phyloP scores from a whole-genome alignment of 2,329 filamentous ascomycete species.

The Microascus cirrosus region DNA sequence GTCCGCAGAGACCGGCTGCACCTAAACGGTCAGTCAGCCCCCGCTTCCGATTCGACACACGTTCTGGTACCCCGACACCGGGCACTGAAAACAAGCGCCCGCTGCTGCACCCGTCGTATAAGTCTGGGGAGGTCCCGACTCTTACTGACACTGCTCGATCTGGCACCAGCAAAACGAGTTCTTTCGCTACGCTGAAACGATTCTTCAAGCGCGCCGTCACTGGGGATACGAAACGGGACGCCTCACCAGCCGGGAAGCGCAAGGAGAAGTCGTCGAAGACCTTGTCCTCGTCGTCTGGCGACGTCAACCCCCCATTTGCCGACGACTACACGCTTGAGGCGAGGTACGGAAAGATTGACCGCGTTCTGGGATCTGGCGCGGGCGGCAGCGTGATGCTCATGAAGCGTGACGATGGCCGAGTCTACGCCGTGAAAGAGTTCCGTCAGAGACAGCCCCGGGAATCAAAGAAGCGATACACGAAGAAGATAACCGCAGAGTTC shows the following conservation, averaged over 20 bases:
- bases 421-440: slow-evolving; percentile 98
- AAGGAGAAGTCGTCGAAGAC: slow-evolving; percentile 32
- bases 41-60: slow-evolving; percentile 67
- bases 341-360: slow-evolving; percentile 93
- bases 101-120: not conserved
- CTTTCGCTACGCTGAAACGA: slow-evolving; percentile 91
- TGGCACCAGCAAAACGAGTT: slow-evolving; percentile 21
- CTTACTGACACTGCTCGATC: slow-evolving; percentile 9
- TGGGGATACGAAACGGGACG: slow-evolving; percentile 51
- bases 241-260: slow-evolving; percentile 48
- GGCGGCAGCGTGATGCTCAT: slow-evolving; percentile 90
- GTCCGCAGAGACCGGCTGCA: slow-evolving; percentile 54
- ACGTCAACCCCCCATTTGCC: slow-evolving; percentile 63
- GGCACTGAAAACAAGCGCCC: slow-evolving; percentile 39
- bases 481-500: slow-evolving; percentile 96
- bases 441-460: slow-evolving; percentile 85
- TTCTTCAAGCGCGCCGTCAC: slow-evolving; percentile 69
- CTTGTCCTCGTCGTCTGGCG: slow-evolving; percentile 30
- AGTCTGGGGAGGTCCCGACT: slow-evolving; percentile 1
- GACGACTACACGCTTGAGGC: slow-evolving; percentile 85
- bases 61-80: slow-evolving; percentile 38
- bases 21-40: slow-evolving; percentile 57
- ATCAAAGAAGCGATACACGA: slow-evolving; percentile 88
- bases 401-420: slow-evolving; percentile 85
- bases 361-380: slow-evolving; percentile 84